Base-by-base conservation (phyloP, 75 land plant species). In the Gnetum montanum region DNA sequence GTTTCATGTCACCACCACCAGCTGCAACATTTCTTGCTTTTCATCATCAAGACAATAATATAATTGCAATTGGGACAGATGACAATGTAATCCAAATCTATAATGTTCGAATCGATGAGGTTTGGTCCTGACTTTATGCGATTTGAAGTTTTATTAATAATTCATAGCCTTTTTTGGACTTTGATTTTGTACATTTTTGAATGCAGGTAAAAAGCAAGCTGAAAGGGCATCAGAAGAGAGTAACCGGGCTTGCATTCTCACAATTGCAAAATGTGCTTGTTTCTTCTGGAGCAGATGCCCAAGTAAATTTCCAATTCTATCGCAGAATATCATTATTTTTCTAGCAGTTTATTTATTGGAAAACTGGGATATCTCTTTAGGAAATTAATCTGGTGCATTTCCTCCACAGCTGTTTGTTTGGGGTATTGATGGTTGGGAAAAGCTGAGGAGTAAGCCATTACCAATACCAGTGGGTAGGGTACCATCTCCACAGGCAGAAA, bases 1-100 rank as follows among this genome's bases (percentile, higher is more conserved):
- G 72, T 7, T 76, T 80, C 54, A 76, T 72, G 72, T 49, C 66
- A 13, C 80, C 80, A 29, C 84, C 80, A 12, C 84, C 84, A 44
- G 76, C 80, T 36, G 80, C 84, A 22, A 80, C 80, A 31, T 80
- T 68, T 59, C 64, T 80, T 35, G 84, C 75, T 6, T 76, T 80
- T 26, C 75, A 80, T 48, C 84, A 80, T 0, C 76, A 72, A 20
- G 84, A 80, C 56, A 80, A 80, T 37, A 80, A 80, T 43, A 76
- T 80, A 0, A 68, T 80, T 60, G 84, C 80, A 19, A 69, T 80
- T 33, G 84, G 80, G 26, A 76, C 76, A 72, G 84, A 76, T 11
- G 80, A 80, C 35, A 61, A 75, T 30, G 49, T 76, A 25, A 72
- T 80, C 46, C 80, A 76, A 48, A 76, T 80, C 12, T 80, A 80